phyloP scores from a whole-genome alignment of 1,284 basidiomycete species.

The Spongispora temasekensis region DNA sequence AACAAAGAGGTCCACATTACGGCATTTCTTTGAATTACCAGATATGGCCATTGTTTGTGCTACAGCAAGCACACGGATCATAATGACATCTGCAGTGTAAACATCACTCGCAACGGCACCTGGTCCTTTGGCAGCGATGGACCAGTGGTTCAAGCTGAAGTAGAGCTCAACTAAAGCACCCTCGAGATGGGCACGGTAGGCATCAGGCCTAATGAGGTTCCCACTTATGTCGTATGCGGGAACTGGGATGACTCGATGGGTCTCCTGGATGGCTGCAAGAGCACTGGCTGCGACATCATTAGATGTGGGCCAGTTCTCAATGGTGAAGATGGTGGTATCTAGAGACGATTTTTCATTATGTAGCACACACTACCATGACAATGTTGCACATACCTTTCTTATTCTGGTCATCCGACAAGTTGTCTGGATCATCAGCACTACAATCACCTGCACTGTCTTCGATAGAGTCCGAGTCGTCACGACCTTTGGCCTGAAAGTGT shows the following conservation, averaged over 20 bases:
- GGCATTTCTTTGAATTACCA: not conserved
- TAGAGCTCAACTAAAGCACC: not conserved
- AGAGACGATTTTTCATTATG: too few species aligned
- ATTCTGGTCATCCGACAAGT: too few species aligned
- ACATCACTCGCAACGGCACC: not conserved
- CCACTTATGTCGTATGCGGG: not conserved
- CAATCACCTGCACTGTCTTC: too few species aligned
- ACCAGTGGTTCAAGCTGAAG: not conserved
- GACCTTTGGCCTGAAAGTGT: too few species aligned
- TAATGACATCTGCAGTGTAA: not conserved
- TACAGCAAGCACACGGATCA: not conserved
- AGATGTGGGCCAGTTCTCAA: not conserved
- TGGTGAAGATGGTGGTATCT: not conserved
- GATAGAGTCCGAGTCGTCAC: too few species aligned
- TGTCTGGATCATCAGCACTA: too few species aligned
- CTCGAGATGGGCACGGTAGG: not conserved
- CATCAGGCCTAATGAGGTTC: not conserved
- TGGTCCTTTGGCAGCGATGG: not conserved
- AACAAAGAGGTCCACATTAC: not conserved
- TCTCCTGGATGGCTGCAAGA: not conserved
- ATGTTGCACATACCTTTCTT: too few species aligned
- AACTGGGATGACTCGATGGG: not conserved
- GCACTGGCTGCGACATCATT: not conserved
- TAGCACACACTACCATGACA: too few species aligned
- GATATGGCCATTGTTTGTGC: not conserved